A percentile compares a stretch with the other conserved stretches of the same genome.
These are phyloP conservation scores for Pecoramyces ruminantium DNA, from an alignment of 192 early-diverging fungal species.

Conservation along the genomic window DNA sequence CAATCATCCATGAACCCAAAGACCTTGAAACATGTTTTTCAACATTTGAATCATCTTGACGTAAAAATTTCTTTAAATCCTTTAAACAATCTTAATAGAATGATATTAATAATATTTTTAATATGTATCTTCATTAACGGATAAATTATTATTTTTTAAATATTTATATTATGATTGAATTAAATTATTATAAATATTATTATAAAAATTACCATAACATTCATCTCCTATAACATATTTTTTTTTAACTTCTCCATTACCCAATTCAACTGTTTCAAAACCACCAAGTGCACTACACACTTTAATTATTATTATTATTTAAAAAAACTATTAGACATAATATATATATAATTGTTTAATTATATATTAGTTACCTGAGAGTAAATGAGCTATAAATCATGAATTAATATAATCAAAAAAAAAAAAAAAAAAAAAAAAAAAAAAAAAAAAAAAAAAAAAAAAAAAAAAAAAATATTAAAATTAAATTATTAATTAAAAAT, in stretches of 20 bases:
- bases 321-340: too few relatives aligned
- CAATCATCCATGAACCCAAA: conserved; percentile 56
- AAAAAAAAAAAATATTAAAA: too few relatives aligned
- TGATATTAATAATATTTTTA: too few relatives aligned
- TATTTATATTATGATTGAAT: too few relatives aligned
- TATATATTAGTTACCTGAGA: background rate
- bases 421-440: too few relatives aligned
- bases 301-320: background rate
- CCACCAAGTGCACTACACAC: conserved; percentile 64
- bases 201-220: conserved; percentile 37
- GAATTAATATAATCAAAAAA: too few relatives aligned
- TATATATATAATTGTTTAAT: too few relatives aligned
- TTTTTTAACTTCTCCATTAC: conserved; percentile 15
- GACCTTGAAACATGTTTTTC: conserved; percentile 38
- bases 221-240: conserved; percentile 66
- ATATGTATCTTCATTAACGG: too few relatives aligned
- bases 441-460: too few relatives aligned
- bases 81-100: conserved; percentile 74
- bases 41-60: conserved; percentile 47
- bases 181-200: too few relatives aligned
- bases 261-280: conserved; percentile 27
- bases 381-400: background rate
- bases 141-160: too few relatives aligned
- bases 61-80: conserved; percentile 74
- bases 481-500: too few relatives aligned